Evolutionary conservation across 257 asterid genomes (phyloP).

Genomic region (Capsicum chinense): DNA sequence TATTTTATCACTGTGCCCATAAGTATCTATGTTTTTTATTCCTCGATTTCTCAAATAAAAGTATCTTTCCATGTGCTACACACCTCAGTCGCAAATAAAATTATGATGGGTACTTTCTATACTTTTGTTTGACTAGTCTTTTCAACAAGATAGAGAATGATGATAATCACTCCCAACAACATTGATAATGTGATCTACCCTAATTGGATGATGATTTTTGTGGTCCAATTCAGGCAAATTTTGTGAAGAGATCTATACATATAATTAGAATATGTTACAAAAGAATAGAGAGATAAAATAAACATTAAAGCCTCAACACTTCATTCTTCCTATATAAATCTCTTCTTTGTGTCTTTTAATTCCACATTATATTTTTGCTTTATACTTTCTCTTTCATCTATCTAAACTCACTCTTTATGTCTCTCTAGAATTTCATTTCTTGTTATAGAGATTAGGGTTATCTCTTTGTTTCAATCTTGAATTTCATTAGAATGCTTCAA

Average conservation of each 20-base stretch:
- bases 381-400: neutral
- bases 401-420: neutral
- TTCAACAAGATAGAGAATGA: neutral
- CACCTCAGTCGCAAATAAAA: no score
- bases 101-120: no score
- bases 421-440: neutral
- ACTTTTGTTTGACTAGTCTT: conserved; percentile 31
- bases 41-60: neutral
- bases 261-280: neutral
- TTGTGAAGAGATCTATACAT: neutral
- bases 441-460: conserved; percentile 1
- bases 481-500: neutral
- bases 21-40: conserved; percentile 25
- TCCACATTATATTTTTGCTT: neutral
- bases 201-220: neutral
- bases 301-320: neutral
- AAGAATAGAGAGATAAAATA: neutral
- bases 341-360: neutral
- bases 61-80: no score
- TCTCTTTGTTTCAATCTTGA: neutral
- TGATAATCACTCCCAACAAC: neutral
- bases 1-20: no score
- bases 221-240: neutral
- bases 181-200: neutral
- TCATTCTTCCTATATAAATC: neutral